phyloP scores from a whole-genome alignment of 768 basidiomycete genomes.

The Suillus fuscotomentosus region DNA sequence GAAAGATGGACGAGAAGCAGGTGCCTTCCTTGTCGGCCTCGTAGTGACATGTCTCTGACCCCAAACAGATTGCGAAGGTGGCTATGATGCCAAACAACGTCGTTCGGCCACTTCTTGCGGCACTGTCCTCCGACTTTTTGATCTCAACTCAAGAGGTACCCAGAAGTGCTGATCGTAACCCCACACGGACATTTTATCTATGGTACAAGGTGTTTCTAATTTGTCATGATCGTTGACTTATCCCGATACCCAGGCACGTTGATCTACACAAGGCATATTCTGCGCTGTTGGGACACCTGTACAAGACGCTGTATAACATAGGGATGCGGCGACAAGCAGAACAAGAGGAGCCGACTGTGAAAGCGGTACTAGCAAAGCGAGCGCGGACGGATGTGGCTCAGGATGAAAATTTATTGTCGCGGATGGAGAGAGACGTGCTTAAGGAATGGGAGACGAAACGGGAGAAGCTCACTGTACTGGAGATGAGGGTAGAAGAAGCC shows the following conservation, averaged over 20 bases:
- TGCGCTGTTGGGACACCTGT: slow-evolving; percentile 70
- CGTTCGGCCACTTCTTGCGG: slow-evolving; percentile 75
- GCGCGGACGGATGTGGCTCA: slow-evolving; percentile 83
- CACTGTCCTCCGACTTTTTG: slow-evolving; percentile 76
- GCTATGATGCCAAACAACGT: slow-evolving; percentile 93
- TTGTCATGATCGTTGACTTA: background rate
- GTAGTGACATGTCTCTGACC: slow-evolving; percentile 5
- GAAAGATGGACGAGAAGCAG: slow-evolving; percentile 95
- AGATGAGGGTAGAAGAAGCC: slow-evolving; percentile 84
- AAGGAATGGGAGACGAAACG: slow-evolving; percentile 72
- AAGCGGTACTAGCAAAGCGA: slow-evolving; percentile 75
- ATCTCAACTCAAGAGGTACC: slow-evolving; percentile 94
- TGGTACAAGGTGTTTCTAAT: slow-evolving; percentile 52
- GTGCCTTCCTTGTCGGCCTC: slow-evolving; percentile 38
- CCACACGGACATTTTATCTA: slow-evolving; percentile 85
- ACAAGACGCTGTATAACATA: slow-evolving; percentile 91
- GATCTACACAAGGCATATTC: slow-evolving; percentile 83
- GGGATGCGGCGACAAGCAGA: slow-evolving; percentile 72
- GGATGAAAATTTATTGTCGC: slow-evolving; percentile 64
- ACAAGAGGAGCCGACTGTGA: slow-evolving; percentile 59
- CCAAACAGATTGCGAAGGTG: slow-evolving; percentile 79
- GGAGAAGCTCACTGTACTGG: slow-evolving; percentile 74
- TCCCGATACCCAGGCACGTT: slow-evolving; percentile 66
- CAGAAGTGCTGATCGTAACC: slow-evolving; percentile 86
- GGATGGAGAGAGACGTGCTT: slow-evolving; percentile 75